phyloP scores from a whole-genome alignment of 2,329 filamentous ascomycete genomes.

The Coniochaeta pulveracea region DNA sequence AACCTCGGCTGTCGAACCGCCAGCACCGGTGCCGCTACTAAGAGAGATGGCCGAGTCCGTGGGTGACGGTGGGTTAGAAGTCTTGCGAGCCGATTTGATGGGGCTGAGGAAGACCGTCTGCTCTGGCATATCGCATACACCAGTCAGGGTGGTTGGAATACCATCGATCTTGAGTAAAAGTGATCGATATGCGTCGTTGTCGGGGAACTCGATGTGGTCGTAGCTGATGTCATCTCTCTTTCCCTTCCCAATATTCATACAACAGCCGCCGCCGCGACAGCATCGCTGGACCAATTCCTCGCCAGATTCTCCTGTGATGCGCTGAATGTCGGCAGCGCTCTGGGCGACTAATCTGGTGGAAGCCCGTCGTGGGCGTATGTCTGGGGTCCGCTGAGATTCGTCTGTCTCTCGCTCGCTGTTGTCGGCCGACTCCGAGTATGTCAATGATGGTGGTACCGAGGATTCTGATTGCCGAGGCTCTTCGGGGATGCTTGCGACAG shows the following conservation, averaged over 20 bases:
- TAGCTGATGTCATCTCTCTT: slow-evolving; percentile 35
- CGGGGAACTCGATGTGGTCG: slow-evolving; percentile 47
- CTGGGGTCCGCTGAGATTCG: slow-evolving; percentile 30
- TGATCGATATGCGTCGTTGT: slow-evolving; percentile 76
- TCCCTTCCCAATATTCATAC: slow-evolving; percentile 32
- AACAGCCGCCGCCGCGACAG: slow-evolving; percentile 55
- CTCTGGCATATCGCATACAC: slow-evolving; percentile 59
- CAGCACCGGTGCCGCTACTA: slow-evolving; percentile 11
- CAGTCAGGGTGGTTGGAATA: slow-evolving; percentile 63
- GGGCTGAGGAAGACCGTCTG: slow-evolving; percentile 63
- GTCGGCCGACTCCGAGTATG: slow-evolving; percentile 50
- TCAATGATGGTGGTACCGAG: slow-evolving; percentile 49
- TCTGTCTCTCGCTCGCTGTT: slow-evolving; percentile 38
- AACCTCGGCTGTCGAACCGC: slow-evolving; percentile 10
- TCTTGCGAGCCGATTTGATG: slow-evolving; percentile 27
- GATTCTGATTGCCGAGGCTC: slow-evolving; percentile 26
- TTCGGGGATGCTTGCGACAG: slow-evolving; percentile 29
- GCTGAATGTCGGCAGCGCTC: slow-evolving; percentile 49
- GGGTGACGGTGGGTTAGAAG: slow-evolving; percentile 26
- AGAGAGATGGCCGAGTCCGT: slow-evolving; percentile 38
- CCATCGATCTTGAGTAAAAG: slow-evolving; percentile 66
- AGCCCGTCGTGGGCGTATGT: slow-evolving; percentile 46
- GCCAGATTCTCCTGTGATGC: slow-evolving; percentile 53
- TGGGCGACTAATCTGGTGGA: slow-evolving; percentile 58
- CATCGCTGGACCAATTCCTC: slow-evolving; percentile 51